Base-by-base conservation (phyloP, 257 asterid genomes). In the Salvia rosmarinus region DNA sequence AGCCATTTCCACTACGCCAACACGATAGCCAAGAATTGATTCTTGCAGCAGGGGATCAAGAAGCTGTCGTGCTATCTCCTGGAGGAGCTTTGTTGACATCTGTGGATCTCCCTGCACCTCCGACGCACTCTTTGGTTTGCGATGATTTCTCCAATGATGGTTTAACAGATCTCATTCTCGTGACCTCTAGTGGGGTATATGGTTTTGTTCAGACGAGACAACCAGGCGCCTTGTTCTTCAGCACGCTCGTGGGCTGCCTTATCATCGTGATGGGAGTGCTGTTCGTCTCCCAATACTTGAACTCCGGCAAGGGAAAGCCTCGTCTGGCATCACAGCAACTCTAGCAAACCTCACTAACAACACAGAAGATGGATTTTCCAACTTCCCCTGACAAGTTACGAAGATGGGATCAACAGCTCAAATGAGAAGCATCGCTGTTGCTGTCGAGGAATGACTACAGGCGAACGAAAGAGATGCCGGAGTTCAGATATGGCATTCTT, bases 41-140 rank as follows among this genome's bases (percentile, higher is more conserved):
- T 82, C 97, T 95, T 7, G 99, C 85, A 1, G 96, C 90, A n/a
- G 99, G 99, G 62, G 98, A 91, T 79, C 92, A 89, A 83, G 99
- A 91, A 81, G 98, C 96, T 0, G 82, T 78, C 12, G 83, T 95
- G 19, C 47, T 95, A 63, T 91, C 98, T 51, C 97, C 98, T 2
- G 94, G 98, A 37, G 99, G 98, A 72, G 86, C 95, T 75, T 0
- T 82, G 49, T 72, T 89, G 47, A 54, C 97, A 6, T 40, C 85
- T 3, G 42, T 95, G 9, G 95, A 95, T 40, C 97, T 95, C 63
- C 97, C 97, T 1, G 91, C 98, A 57, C 85, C 94, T 71, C 96
- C 98, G 47, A 91, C 97, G 1, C 96, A 95, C 39, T 84, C 94
- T 6, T 76, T 95, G 85, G 91, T 88, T 50, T 61, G 79, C 17